Base-by-base conservation (phyloP, 352 stramenopile species). In the Thraustochytrium sp. region DNA sequence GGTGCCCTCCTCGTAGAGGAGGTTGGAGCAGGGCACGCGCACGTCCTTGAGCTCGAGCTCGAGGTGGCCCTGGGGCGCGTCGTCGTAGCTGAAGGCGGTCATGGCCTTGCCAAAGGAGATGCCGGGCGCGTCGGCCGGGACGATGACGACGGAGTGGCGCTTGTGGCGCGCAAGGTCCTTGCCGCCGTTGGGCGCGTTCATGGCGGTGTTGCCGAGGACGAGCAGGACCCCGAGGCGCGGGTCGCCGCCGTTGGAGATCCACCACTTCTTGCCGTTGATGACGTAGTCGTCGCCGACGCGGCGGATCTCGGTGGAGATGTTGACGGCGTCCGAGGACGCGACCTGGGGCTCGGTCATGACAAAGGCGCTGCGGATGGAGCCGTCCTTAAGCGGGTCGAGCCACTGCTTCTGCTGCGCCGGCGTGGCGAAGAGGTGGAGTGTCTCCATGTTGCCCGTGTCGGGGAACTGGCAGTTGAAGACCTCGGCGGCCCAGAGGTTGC, bases 371-470 rank as follows among this genome's bases (percentile, higher is more conserved):
- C 96, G 92, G 62, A 97, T 98, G 34, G 90, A 89, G 37, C 95
- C 95, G 46, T 96, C 89, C 21, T 98, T 89, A 38, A 99, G 87
- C 11, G 95, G 95, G 63, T 92, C 85, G 26, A 99, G 89, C 92
- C 94, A 99, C 78, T 89, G 59, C 75, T 55, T 26, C 85, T 96
- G 88, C 77, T 96, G 92, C 34, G 87, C 55, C 0, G 73, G 29
- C 9, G 86, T 95, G 23, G 91, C 92, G 86, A 93, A 97, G 54
- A 93, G 89, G 49, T 84, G 49, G n/a, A 75, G 36, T 3, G 61
- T 78, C 88, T 99, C 95, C 96, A 99, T 99, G 89, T 99, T 99
- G 48, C 96, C 96, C 5, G 95, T 98, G 87, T 99, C 96, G 0
- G 96, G 96, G 11, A 96, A 95, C 65, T 91, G 93, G 89, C 95